A percentile compares a stretch with the other conserved stretches of the same genome.
phyloP scores from a whole-genome alignment of 2,329 filamentous ascomycete species.

The Claviceps fusiformis region DNA sequence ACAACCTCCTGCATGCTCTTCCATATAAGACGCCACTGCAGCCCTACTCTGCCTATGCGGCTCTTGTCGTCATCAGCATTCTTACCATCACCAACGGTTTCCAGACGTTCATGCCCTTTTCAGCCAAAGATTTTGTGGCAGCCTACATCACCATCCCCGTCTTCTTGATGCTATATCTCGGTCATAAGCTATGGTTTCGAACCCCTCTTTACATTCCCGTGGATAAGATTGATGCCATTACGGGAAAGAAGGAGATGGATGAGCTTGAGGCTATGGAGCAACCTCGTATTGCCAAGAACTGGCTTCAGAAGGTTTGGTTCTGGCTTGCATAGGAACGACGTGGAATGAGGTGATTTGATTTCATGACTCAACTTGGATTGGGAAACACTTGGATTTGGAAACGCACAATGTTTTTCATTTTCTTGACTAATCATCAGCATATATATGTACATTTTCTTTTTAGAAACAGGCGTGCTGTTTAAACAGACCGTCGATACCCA shows the following conservation, averaged over 20 bases:
- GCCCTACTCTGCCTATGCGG: constrained; percentile 51
- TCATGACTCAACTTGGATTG: background rate
- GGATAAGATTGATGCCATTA: constrained; percentile 39
- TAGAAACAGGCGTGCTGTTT: background rate
- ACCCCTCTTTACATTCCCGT: constrained; percentile 29
- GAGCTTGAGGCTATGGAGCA: constrained; percentile 36
- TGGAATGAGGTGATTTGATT: background rate
- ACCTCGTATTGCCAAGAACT: constrained; percentile 35
- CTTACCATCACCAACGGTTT: constrained; percentile 66
- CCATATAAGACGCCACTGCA: constrained; percentile 40
- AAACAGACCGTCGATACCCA: constrained; percentile 4
- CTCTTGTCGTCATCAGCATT: constrained; percentile 42
- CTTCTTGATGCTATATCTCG: constrained; percentile 46
- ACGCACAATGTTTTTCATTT: background rate
- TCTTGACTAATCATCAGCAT: background rate
- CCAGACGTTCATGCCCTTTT: constrained; percentile 60
- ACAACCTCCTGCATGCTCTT: constrained; percentile 35
- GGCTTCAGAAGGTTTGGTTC: constrained; percentile 38
- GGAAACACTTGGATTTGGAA: too few relatives aligned
- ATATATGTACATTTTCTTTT: background rate
- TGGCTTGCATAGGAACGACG: constrained; percentile 32
- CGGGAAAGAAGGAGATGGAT: constrained; percentile 50
- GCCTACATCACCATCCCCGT: constrained; percentile 49
- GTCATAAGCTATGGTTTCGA: constrained; percentile 40
- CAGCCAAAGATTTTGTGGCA: constrained; percentile 47